A percentile compares a stretch with the other conserved stretches of the same genome.
Evolutionary conservation across 345 rosid genomes (phyloP).

Genomic region (Gossypioides kirkii): DNA sequence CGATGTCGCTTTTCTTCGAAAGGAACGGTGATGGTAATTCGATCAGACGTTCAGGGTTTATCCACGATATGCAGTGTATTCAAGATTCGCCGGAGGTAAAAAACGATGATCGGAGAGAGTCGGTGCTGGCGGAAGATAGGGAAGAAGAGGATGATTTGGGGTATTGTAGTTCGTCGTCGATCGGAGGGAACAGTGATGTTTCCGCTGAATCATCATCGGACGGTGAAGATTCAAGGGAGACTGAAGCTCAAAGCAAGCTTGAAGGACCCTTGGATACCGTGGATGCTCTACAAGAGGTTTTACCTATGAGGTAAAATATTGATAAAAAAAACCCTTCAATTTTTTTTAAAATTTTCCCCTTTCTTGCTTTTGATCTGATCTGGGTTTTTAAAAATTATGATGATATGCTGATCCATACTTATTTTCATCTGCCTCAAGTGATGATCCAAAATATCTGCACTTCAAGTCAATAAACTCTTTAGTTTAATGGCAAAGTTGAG

Average conservation of each 20-base stretch:
- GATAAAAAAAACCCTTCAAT: neutral
- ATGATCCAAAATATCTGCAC: too few species aligned
- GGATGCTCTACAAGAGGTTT: slow-evolving; percentile 27
- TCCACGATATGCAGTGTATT: neutral
- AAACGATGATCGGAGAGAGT: neutral
- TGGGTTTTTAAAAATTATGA: too few species aligned
- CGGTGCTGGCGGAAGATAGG: neutral
- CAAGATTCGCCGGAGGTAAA: slow-evolving; percentile 10
- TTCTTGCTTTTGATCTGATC: too few species aligned
- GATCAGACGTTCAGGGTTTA: neutral
- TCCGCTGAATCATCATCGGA: slow-evolving; percentile 19
- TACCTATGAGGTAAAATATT: slow-evolving; percentile 29
- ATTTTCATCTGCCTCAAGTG: too few species aligned
- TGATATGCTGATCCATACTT: too few species aligned
- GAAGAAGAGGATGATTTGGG: slow-evolving; percentile 14
- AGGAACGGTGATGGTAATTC: neutral
- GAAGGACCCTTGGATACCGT: slow-evolving; percentile 37
- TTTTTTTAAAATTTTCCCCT: too few species aligned
- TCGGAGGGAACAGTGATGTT: slow-evolving; percentile 22
- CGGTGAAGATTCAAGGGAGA: slow-evolving; percentile 20
- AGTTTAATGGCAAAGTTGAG: too few species aligned
- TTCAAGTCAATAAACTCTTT: too few species aligned
- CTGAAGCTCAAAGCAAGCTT: slow-evolving; percentile 29
- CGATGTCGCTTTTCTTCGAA: slow-evolving; percentile 13
- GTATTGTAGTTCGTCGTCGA: slow-evolving; percentile 24